Conservation (phyloP, 495 filamentous ascomycete species). For the Xylaria castorea region DNA sequence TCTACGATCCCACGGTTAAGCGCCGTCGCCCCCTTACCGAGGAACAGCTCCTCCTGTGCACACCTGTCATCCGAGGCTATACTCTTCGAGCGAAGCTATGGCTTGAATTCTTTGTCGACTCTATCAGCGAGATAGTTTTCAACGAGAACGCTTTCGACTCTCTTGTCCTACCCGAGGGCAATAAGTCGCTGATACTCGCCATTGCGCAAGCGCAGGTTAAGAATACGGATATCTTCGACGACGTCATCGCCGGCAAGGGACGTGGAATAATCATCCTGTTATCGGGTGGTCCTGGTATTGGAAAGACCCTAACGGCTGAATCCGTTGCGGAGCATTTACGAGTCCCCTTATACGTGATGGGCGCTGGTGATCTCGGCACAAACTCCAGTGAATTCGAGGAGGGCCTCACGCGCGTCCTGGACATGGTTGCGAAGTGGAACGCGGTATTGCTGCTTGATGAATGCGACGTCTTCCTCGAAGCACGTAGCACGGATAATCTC, state of each 20-base stretch:
- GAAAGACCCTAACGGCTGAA: constrained; percentile 66
- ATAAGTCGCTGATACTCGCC: constrained; percentile 61
- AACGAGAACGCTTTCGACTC: constrained; percentile 61
- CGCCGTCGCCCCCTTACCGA: constrained; percentile 42
- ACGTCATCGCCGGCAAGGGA: constrained; percentile 62
- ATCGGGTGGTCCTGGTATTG: constrained; percentile 63
- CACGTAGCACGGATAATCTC: constrained; percentile 58
- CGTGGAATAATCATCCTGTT: constrained; percentile 67
- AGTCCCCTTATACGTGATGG: constrained; percentile 61
- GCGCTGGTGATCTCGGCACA: constrained; percentile 62
- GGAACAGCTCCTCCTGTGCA: constrained; percentile 51
- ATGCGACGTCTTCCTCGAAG: constrained; percentile 72
- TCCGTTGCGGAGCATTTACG: constrained; percentile 59
- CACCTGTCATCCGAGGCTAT: constrained; percentile 52
- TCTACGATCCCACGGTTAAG: neutral
- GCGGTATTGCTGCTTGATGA: constrained; percentile 68
- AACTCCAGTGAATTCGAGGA: constrained; percentile 56
- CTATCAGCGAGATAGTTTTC: constrained; percentile 54
- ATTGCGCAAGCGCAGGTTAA: constrained; percentile 56
- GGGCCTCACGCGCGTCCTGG: constrained; percentile 57
- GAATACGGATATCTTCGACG: constrained; percentile 66
- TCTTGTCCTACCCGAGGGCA: constrained; percentile 58
- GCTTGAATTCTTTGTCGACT: constrained; percentile 47
- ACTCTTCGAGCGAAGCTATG: constrained; percentile 53
- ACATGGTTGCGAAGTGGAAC: constrained; percentile 59